Evolutionary conservation across 2,329 filamentous ascomycete species (phyloP).

Genomic region (Alternaria gansuensis): DNA sequence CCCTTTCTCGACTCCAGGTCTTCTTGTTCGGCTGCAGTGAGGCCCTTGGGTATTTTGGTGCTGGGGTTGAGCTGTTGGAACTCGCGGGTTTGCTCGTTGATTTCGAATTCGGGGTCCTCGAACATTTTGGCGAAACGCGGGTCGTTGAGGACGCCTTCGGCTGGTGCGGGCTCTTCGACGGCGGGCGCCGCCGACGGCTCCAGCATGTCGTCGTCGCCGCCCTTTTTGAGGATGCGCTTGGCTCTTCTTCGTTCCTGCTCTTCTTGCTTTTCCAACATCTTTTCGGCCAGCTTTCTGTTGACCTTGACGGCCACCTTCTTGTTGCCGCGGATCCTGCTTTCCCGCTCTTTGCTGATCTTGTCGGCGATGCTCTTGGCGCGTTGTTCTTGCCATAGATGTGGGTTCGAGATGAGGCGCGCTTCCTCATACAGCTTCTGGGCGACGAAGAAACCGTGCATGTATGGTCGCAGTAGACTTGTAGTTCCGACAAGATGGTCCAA

Average conservation of each 20-base stretch:
- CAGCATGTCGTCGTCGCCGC: conserved; percentile 62
- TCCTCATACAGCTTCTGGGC: conserved; percentile 95
- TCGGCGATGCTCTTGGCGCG: conserved; percentile 89
- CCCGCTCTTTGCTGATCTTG: conserved; percentile 96
- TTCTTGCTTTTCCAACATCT: conserved; percentile 72
- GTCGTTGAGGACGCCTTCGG: conserved; percentile 72
- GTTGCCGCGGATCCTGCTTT: conserved; percentile 88
- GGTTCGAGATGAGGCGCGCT: conserved; percentile 89
- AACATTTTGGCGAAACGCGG: conserved; percentile 88
- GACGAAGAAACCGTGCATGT: conserved; percentile 99
- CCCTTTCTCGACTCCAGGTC: conserved; percentile 57
- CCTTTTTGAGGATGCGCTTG: conserved; percentile 64
- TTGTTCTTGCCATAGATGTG: conserved; percentile 92
- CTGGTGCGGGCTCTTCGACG: conserved; percentile 59
- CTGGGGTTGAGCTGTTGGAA: conserved; percentile 91
- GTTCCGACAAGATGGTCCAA: conserved; percentile 89
- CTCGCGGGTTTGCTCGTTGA: conserved; percentile 88
- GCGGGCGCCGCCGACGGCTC: conserved; percentile 38
- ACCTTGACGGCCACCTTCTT: conserved; percentile 93
- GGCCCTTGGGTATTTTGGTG: conserved; percentile 66
- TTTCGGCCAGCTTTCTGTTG: conserved; percentile 77
- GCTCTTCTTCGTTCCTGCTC: conserved; percentile 64
- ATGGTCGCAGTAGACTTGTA: conserved; percentile 87
- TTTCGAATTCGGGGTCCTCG: conserved; percentile 89
- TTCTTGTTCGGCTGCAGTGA: conserved; percentile 69